A percentile compares a stretch with the other conserved stretches of the same genome.
Conservation (phyloP, 305 asterid species). For the Fraxinus platypoda region DNA sequence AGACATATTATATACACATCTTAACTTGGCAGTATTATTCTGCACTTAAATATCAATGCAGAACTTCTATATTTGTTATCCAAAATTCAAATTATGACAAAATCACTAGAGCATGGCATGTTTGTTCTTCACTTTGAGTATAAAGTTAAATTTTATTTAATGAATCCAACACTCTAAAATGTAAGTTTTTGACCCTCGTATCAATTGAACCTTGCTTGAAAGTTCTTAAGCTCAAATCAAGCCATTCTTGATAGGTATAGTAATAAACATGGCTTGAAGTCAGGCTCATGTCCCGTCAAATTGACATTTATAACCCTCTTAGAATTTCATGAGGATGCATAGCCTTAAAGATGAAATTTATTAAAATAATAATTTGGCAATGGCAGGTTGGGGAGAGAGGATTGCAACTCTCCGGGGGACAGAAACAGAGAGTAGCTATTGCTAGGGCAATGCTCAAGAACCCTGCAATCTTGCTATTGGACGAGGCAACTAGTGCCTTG, state of each 20-base stretch:
- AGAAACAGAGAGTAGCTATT: slow-evolving; percentile 58
- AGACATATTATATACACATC: neutral
- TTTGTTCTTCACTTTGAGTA: neutral
- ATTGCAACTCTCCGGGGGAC: slow-evolving; percentile 58
- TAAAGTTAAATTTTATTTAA: neutral
- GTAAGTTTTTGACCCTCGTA: neutral
- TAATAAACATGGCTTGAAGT: neutral
- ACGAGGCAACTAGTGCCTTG: slow-evolving; percentile 59
- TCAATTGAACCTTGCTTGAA: neutral
- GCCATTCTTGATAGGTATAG: neutral
- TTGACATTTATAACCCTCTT: neutral
- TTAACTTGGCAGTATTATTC: neutral
- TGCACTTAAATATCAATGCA: neutral
- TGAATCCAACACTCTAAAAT: neutral
- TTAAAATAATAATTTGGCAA: neutral
- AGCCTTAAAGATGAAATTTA: neutral
- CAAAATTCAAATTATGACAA: neutral
- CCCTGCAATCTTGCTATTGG: slow-evolving; percentile 50
- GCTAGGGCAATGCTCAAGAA: slow-evolving; percentile 61
- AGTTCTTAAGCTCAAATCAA: neutral
- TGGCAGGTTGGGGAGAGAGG: slow-evolving; percentile 60
- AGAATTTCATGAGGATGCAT: neutral
- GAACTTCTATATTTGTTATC: neutral
- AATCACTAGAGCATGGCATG: neutral
- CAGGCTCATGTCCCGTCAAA: neutral